Percentiles rank a stretch among this genome's conserved stretches.
These are phyloP conservation scores for Striga asiatica DNA, from an alignment of 257 asterid species.

Conservation along the genomic window DNA sequence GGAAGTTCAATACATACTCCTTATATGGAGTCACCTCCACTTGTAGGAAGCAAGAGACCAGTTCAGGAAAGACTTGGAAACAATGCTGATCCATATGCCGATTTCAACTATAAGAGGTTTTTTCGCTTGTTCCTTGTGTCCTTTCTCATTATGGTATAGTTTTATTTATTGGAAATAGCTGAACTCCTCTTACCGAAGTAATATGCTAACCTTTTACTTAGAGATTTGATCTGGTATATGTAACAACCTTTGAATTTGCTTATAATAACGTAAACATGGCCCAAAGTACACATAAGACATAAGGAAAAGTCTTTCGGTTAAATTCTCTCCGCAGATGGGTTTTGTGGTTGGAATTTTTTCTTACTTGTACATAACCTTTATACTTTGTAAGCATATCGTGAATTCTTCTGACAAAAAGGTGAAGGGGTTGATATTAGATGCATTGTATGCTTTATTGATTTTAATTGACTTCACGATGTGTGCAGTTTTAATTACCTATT, in stretches of 20 bases:
- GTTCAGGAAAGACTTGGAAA: conserved; percentile 76
- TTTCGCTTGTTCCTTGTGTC: background rate
- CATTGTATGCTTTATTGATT: too few relatives aligned
- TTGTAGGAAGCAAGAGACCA: conserved; percentile 64
- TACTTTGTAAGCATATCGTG: too few relatives aligned
- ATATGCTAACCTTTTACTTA: background rate
- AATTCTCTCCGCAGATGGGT: too few relatives aligned
- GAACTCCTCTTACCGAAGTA: background rate
- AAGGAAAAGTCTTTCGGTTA: too few relatives aligned
- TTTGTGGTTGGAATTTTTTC: too few relatives aligned
- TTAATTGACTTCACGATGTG: too few relatives aligned
- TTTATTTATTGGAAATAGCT: background rate
- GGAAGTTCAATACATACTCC: conserved; percentile 28
- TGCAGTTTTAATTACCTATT: too few relatives aligned
- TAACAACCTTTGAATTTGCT: background rate
- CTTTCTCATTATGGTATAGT: background rate
- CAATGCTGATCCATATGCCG: conserved; percentile 35
- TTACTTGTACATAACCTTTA: too few relatives aligned
- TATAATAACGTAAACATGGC: background rate
- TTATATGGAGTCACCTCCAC: conserved; percentile 25
- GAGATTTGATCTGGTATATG: background rate
- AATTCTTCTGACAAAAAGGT: too few relatives aligned
- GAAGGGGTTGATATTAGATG: too few relatives aligned
- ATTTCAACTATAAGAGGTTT: conserved; percentile 54
- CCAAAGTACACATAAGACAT: too few relatives aligned